phyloP scores from a whole-genome alignment of 805 yeast species.

The Lachancea sp. region DNA sequence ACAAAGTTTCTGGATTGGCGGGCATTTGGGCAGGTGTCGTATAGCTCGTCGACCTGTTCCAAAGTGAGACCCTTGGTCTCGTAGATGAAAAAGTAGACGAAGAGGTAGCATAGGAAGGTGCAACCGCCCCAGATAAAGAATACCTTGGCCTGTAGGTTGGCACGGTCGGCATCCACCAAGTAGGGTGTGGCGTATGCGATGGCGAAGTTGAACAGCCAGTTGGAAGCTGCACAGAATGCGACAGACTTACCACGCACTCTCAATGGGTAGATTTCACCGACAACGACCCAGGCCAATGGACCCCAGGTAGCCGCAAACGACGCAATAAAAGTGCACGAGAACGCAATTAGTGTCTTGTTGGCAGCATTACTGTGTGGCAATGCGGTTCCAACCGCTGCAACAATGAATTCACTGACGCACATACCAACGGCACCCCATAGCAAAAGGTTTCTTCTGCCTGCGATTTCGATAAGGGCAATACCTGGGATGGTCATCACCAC shows the following conservation, averaged over 20 bases:
- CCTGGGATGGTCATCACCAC: slow-evolving; percentile 51
- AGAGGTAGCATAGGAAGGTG: slow-evolving; percentile 49
- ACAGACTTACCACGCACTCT: slow-evolving; percentile 57
- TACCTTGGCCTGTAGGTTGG: slow-evolving; percentile 64
- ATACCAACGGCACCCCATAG: slow-evolving; percentile 46
- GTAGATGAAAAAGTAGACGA: slow-evolving; percentile 63
- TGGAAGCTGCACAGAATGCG: slow-evolving; percentile 56
- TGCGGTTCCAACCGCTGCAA: slow-evolving; percentile 57
- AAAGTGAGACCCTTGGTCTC: slow-evolving; percentile 77
- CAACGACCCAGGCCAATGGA: slow-evolving; percentile 59
- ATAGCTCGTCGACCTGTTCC: slow-evolving; percentile 65
- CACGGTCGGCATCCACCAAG: slow-evolving; percentile 35
- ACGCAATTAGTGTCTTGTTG: slow-evolving; percentile 21
- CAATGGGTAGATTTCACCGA: slow-evolving; percentile 66
- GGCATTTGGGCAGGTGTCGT: slow-evolving; percentile 11
- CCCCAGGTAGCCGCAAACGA: slow-evolving; percentile 77
- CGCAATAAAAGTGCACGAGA: slow-evolving; percentile 64
- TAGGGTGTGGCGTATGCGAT: slow-evolving; percentile 73
- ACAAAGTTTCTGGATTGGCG: slow-evolving; percentile 14
- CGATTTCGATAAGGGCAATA: slow-evolving; percentile 45
- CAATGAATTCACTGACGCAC: slow-evolving; percentile 42
- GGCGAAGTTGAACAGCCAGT: slow-evolving; percentile 63
- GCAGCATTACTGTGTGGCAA: slow-evolving; percentile 34
- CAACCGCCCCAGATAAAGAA: slow-evolving; percentile 59
- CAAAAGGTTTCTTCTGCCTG: slow-evolving; percentile 48